A percentile compares a stretch with the other conserved stretches of the same genome.
Conservation (phyloP, 805 yeast species). For the Candida montana region DNA sequence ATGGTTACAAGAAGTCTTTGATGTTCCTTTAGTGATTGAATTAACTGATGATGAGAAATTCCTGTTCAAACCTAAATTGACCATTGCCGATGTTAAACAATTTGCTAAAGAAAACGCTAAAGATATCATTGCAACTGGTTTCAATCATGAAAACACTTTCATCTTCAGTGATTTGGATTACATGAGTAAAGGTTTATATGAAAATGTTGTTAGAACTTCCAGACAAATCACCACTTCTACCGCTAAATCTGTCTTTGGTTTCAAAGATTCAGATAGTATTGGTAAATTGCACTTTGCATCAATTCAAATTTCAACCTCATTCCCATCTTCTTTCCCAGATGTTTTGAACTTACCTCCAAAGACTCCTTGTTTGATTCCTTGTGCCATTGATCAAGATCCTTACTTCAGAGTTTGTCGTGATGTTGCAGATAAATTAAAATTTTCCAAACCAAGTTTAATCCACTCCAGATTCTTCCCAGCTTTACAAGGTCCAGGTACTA, state of each 20-base stretch:
- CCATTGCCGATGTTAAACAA: conserved; percentile 79
- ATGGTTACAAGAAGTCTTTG: conserved; percentile 98
- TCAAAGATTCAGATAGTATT: conserved; percentile 89
- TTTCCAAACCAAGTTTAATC: conserved; percentile 82
- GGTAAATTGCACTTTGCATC: conserved; percentile 95
- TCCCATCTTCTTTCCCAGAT: conserved; percentile 94
- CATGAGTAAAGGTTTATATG: conserved; percentile 92
- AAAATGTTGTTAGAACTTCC: conserved; percentile 86
- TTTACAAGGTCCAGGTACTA: conserved; percentile 90
- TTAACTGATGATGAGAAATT: conserved; percentile 97
- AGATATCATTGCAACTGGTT: conserved; percentile 92
- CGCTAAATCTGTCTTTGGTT: conserved; percentile 95
- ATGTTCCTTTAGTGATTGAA: conserved; percentile 90
- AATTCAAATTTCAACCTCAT: conserved; percentile 92
- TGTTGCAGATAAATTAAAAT: conserved; percentile 90
- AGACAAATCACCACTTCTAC: conserved; percentile 96
- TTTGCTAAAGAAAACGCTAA: conserved; percentile 81
- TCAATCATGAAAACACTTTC: conserved; percentile 90
- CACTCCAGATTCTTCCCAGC: conserved; percentile 98
- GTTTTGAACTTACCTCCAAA: conserved; percentile 80
- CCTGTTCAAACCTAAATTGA: conserved; percentile 83
- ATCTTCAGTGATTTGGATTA: conserved; percentile 89
- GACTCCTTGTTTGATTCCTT: conserved; percentile 95
- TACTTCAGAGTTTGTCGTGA: conserved; percentile 96
- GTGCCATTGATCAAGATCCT: conserved; percentile 99